These are phyloP conservation scores for Candida incommunis DNA, from an alignment of 805 yeast genomes.

Conservation along the genomic window DNA sequence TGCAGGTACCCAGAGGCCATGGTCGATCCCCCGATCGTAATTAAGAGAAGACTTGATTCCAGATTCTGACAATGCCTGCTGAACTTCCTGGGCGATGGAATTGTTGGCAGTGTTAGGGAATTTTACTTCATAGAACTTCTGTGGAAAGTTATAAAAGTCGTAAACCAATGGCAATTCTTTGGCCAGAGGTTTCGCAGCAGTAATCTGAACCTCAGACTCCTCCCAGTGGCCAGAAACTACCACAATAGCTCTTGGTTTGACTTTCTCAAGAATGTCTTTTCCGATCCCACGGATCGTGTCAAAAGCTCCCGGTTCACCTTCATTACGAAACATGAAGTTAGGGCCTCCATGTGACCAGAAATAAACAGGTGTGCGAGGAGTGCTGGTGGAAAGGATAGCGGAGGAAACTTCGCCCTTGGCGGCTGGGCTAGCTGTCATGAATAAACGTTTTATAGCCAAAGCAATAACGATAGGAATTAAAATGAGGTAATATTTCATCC, in stretches of 20 bases:
- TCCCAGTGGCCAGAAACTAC: conserved; percentile 76
- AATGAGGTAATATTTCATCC: neutral
- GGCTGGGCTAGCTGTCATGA: neutral
- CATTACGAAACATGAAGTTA: conserved; percentile 48
- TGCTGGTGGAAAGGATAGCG: neutral
- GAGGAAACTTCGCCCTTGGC: neutral
- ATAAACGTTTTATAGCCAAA: neutral
- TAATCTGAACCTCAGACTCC: conserved; percentile 8
- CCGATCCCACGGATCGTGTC: conserved; percentile 38
- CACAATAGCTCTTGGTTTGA: conserved; percentile 49
- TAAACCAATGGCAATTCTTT: conserved; percentile 31
- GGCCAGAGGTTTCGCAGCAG: conserved; percentile 6
- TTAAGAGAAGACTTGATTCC: conserved; percentile 32
- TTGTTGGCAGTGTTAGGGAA: conserved; percentile 39
- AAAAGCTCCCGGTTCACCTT: conserved; percentile 48
- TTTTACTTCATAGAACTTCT: conserved; percentile 43
- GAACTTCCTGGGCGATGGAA: conserved; percentile 31
- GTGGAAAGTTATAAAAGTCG: conserved; percentile 66
- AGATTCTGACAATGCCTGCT: conserved; percentile 23
- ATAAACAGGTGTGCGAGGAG: conserved; percentile 35
- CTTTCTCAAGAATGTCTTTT: conserved; percentile 27
- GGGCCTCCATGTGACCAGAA: conserved; percentile 83
- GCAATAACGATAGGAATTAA: neutral
- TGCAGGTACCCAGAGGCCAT: conserved; percentile 73
- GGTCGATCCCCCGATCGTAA: conserved; percentile 54